Conservation (phyloP, 2,329 filamentous ascomycete genomes). For the Fusarium sp. region DNA sequence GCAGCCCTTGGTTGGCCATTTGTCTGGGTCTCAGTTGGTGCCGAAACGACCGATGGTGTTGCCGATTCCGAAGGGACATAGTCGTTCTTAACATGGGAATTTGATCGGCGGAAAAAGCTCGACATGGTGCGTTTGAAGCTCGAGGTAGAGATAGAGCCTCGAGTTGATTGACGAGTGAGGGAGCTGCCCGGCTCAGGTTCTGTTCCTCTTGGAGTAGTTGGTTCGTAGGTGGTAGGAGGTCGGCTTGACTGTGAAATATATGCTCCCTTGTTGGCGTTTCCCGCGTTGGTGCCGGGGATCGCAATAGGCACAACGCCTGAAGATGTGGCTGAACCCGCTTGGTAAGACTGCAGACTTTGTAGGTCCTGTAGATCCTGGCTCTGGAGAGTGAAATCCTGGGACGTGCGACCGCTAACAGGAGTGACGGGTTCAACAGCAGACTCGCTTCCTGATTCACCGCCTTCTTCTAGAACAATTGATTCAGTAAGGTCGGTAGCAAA, state of each 20-base stretch:
- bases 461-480: conserved; percentile 66
- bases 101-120: conserved; percentile 62
- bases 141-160: conserved; percentile 58
- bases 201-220: conserved; percentile 43
- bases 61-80: conserved; percentile 45
- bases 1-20: conserved; percentile 48
- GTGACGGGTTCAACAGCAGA: conserved; percentile 72
- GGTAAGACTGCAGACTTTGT: conserved; percentile 46
- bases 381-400: conserved; percentile 65
- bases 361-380: conserved; percentile 56
- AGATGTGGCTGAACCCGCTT: conserved; percentile 38
- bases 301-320: conserved; percentile 42
- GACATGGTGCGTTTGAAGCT: conserved; percentile 66
- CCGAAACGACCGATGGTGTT: conserved; percentile 45
- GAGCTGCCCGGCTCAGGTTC: conserved; percentile 49
- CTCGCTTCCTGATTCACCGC: conserved; percentile 72
- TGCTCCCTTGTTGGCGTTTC: conserved; percentile 26
- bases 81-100: conserved; percentile 50
- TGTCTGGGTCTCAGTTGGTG: conserved; percentile 47
- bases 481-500: conserved; percentile 64
- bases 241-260: conserved; percentile 40
- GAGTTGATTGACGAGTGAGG: conserved; percentile 58
- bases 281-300: conserved; percentile 34
- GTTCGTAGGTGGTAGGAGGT: conserved; percentile 36
- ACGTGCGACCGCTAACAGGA: conserved; percentile 69